These are phyloP conservation scores for Salix koriyanagi DNA, from an alignment of 345 rosid species.

Conservation along the genomic window DNA sequence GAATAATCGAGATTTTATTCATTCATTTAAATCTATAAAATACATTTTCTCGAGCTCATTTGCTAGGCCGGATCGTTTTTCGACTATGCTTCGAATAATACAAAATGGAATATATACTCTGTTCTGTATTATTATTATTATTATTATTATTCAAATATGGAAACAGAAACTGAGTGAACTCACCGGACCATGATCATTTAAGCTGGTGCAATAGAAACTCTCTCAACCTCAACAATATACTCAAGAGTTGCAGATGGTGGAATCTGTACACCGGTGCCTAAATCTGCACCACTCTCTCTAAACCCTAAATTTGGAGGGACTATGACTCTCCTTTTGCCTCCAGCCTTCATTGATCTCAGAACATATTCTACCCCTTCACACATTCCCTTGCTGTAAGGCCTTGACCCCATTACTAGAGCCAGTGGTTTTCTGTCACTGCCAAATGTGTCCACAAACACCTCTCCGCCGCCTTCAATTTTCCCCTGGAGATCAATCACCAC, in stretches of 20 bases:
- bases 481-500: constrained; percentile 80
- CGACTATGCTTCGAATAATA: too few relatives aligned
- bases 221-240: constrained; percentile 69
- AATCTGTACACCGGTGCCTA: constrained; percentile 59
- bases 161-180: too few relatives aligned
- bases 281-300: constrained; percentile 66
- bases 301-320: constrained; percentile 70
- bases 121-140: too few relatives aligned
- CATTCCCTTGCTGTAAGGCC: constrained; percentile 73
- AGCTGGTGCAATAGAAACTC: constrained; percentile 88
- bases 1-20: too few relatives aligned
- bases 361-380: constrained; percentile 75
- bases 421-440: constrained; percentile 53
- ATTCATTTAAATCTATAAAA: too few relatives aligned
- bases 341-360: constrained; percentile 74
- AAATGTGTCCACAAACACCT: constrained; percentile 67
- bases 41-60: too few relatives aligned
- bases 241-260: constrained; percentile 67
- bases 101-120: too few relatives aligned
- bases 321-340: constrained; percentile 76
- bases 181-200: constrained; percentile 12
- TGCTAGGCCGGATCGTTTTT: too few relatives aligned
- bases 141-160: too few relatives aligned
- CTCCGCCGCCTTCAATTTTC: constrained; percentile 48
- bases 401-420: constrained; percentile 74